A percentile compares a stretch with the other conserved stretches of the same genome.
phyloP scores from a whole-genome alignment of 2,329 filamentous ascomycete species.

The Cladorrhinum sp. region DNA sequence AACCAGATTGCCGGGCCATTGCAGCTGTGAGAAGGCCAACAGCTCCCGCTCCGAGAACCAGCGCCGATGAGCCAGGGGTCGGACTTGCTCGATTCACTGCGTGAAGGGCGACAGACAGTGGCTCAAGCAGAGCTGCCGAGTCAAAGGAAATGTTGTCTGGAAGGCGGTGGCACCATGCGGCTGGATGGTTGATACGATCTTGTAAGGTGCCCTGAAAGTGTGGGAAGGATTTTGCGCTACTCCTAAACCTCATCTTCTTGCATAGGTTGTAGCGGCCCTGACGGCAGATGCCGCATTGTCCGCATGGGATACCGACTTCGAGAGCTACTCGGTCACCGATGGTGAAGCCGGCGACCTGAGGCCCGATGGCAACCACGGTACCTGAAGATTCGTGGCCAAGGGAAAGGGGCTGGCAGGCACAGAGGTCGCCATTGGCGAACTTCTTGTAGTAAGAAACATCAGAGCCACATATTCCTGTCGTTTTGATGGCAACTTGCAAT shows the following conservation, averaged over 20 bases:
- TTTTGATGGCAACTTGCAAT: conserved; percentile 62
- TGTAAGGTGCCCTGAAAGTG: conserved; percentile 63
- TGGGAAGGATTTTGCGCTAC: conserved; percentile 60
- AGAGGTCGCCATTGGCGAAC: conserved; percentile 68
- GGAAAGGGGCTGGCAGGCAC: conserved; percentile 61
- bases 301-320: conserved; percentile 55
- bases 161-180: conserved; percentile 61
- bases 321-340: conserved; percentile 58
- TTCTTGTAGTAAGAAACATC: conserved; percentile 71
- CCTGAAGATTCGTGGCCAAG: conserved; percentile 63
- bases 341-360: conserved; percentile 49
- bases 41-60: conserved; percentile 64
- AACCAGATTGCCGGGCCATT: conserved; percentile 60
- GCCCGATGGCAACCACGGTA: conserved; percentile 54
- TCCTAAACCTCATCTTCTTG: conserved; percentile 59
- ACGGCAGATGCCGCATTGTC: conserved; percentile 48
- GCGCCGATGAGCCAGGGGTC: conserved; percentile 51
- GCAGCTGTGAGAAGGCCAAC: conserved; percentile 61
- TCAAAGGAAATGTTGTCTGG: conserved; percentile 58
- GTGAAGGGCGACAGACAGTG: conserved; percentile 60
- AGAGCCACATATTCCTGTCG: conserved; percentile 67
- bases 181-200: conserved; percentile 61
- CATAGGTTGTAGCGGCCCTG: conserved; percentile 60
- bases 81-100: conserved; percentile 55
- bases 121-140: conserved; percentile 58